Percentiles rank a stretch among this genome's conserved stretches.
These are phyloP conservation scores for Myriosclerotinia curreyana DNA, from an alignment of 2,329 filamentous ascomycete genomes.

Conservation along the genomic window DNA sequence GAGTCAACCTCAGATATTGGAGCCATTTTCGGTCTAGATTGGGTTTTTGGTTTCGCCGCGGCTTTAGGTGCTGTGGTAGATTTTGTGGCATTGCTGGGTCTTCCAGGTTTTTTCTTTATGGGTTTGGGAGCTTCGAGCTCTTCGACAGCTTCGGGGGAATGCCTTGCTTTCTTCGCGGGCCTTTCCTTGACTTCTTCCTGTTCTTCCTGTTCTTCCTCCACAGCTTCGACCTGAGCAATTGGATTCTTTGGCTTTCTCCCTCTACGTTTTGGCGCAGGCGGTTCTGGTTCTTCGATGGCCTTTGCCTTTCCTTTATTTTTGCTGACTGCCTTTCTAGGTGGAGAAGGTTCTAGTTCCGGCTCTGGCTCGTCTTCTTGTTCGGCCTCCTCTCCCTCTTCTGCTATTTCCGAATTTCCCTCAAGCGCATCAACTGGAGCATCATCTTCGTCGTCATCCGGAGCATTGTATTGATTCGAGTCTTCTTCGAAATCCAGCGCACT, in stretches of 20 bases:
- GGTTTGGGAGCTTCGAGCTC: conserved; percentile 19
- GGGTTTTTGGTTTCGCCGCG: conserved; percentile 24
- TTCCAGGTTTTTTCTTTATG: conserved; percentile 6
- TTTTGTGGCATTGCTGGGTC: conserved; percentile 10
- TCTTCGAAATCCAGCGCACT: conserved; percentile 50
- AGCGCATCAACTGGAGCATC: conserved; percentile 38
- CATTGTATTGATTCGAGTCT: conserved; percentile 31
- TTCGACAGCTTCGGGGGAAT: conserved; percentile 25
- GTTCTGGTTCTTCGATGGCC: conserved; percentile 16
- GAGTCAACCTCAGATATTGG: conserved; percentile 33
- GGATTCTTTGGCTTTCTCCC: conserved; percentile 18
- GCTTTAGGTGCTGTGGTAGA: conserved; percentile 27
- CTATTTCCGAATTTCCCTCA: conserved; percentile 26
- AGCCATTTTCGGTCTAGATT: conserved; percentile 27
- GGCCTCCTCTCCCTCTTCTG: conserved; percentile 21
- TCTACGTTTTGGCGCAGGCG: conserved; percentile 8
- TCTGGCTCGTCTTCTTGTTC: conserved; percentile 27
- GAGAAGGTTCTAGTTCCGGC: conserved; percentile 21
- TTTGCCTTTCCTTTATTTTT: conserved; percentile 24
- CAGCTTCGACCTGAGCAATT: background rate
- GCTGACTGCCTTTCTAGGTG: conserved; percentile 1
- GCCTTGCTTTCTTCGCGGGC: conserved; percentile 28
- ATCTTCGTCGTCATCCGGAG: conserved; percentile 33
- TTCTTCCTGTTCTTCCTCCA: conserved; percentile 27
- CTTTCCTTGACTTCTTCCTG: conserved; percentile 20